phyloP scores from a whole-genome alignment of 768 basidiomycete species.

The Thelephora aurantiotincta region DNA sequence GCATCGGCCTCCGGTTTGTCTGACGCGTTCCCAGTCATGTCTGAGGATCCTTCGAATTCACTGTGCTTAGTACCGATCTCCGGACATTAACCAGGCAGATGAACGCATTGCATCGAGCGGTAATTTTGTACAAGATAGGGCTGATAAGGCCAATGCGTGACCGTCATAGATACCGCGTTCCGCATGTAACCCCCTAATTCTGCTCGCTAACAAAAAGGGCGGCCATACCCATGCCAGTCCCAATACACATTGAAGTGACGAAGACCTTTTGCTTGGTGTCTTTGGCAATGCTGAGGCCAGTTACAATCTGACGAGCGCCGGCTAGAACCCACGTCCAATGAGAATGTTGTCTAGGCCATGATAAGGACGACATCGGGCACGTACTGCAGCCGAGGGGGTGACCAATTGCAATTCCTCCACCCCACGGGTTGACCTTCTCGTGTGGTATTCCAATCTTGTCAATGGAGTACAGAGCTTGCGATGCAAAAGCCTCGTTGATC shows the following conservation, averaged over 20 bases:
- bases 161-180: too few relatives aligned
- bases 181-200: background rate
- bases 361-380: constrained; percentile 12
- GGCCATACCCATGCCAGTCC: constrained; percentile 85
- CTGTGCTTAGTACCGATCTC: too few relatives aligned
- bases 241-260: constrained; percentile 86
- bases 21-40: too few relatives aligned
- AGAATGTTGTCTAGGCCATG: background rate
- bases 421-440: constrained; percentile 75
- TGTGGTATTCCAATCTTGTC: constrained; percentile 54
- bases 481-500: constrained; percentile 87
- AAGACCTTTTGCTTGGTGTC: constrained; percentile 66
- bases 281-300: constrained; percentile 70
- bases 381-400: constrained; percentile 78
- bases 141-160: too few relatives aligned
- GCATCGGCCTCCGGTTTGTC: too few relatives aligned
- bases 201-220: constrained; percentile 79
- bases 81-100: too few relatives aligned
- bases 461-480: constrained; percentile 63
- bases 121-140: too few relatives aligned
- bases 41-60: too few relatives aligned
- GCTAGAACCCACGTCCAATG: constrained; percentile 22
- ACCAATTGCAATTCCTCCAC: constrained; percentile 83
- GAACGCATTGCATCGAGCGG: too few relatives aligned
- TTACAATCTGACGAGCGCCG: constrained; percentile 80